phyloP scores from a whole-genome alignment of 805 yeast species.

The Candida insectorum region DNA sequence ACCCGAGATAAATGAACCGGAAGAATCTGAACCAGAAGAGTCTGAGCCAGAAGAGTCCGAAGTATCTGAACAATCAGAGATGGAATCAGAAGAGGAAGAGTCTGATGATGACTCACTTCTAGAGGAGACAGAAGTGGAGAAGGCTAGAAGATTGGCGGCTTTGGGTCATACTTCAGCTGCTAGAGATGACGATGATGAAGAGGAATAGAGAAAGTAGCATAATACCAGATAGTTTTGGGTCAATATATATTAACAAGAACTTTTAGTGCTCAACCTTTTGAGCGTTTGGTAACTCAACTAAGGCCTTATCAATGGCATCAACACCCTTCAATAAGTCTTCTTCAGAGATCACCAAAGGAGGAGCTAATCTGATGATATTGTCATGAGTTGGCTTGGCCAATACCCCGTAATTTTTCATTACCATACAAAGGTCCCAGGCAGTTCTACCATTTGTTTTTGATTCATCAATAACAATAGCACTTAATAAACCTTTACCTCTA shows the following conservation, averaged over 20 bases:
- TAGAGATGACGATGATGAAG: conserved; percentile 48
- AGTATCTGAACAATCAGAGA: conserved; percentile 14
- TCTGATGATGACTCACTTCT: conserved; percentile 21
- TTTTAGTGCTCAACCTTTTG: conserved; percentile 42
- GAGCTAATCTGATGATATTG: conserved; percentile 92
- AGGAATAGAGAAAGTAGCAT: conserved; percentile 26
- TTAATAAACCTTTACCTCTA: conserved; percentile 81
- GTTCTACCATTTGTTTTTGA: conserved; percentile 80
- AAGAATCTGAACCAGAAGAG: conserved; percentile 7
- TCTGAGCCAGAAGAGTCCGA: conserved; percentile 10
- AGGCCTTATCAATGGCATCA: conserved; percentile 60
- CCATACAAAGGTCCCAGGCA: conserved; percentile 93
- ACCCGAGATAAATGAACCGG: conserved; percentile 7
- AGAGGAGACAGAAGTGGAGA: conserved; percentile 65
- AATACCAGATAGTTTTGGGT: neutral
- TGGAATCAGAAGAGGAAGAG: conserved; percentile 17
- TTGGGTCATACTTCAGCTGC: conserved; percentile 42
- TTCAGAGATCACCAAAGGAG: conserved; percentile 87
- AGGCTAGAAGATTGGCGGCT: conserved; percentile 58
- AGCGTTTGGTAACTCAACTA: conserved; percentile 53
- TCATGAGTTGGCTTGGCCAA: conserved; percentile 97
- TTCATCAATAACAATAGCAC: conserved; percentile 89
- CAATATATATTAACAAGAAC: neutral
- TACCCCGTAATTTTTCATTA: conserved; percentile 85
- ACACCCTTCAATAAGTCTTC: conserved; percentile 84